Evolutionary conservation across 2,329 filamentous ascomycete genomes (phyloP).

Genomic region (Aspergillus pseudoglaucus): DNA sequence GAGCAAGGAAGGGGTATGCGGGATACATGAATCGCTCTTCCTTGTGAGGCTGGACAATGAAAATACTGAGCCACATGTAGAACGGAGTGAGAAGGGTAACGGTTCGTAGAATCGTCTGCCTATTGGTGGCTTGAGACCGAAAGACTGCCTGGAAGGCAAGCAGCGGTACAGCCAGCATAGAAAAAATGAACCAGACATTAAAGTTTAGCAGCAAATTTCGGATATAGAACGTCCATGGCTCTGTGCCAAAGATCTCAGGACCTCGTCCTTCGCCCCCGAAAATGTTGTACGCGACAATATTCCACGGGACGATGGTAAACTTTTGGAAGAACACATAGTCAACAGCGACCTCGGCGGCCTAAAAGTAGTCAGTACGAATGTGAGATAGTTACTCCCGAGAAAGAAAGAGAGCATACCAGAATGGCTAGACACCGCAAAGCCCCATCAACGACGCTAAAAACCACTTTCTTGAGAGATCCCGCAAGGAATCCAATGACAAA

Average conservation of each 20-base stretch:
- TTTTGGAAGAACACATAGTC: conserved; percentile 84
- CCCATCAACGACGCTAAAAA: conserved; percentile 61
- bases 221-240: conserved; percentile 95
- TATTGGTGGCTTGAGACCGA: conserved; percentile 54
- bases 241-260: conserved; percentile 88
- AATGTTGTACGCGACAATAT: conserved; percentile 94
- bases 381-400: background rate
- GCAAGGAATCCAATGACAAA: conserved; percentile 48
- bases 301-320: conserved; percentile 70
- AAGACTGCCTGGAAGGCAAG: conserved; percentile 66
- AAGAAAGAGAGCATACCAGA: conserved; percentile 50
- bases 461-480: conserved; percentile 54
- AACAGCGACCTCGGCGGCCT: conserved; percentile 63
- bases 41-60: conserved; percentile 89
- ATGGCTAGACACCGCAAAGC: conserved; percentile 59
- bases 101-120: conserved; percentile 66
- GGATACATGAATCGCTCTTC: conserved; percentile 99
- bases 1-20: conserved; percentile 78
- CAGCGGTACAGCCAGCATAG: conserved; percentile 66
- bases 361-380: conserved; percentile 18
- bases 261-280: conserved; percentile 72
- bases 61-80: conserved; percentile 90
- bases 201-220: conserved; percentile 90
- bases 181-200: conserved; percentile 86
- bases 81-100: conserved; percentile 76